Base-by-base conservation (phyloP, 2,329 filamentous ascomycete genomes). In the Aplosporella prunicola region DNA sequence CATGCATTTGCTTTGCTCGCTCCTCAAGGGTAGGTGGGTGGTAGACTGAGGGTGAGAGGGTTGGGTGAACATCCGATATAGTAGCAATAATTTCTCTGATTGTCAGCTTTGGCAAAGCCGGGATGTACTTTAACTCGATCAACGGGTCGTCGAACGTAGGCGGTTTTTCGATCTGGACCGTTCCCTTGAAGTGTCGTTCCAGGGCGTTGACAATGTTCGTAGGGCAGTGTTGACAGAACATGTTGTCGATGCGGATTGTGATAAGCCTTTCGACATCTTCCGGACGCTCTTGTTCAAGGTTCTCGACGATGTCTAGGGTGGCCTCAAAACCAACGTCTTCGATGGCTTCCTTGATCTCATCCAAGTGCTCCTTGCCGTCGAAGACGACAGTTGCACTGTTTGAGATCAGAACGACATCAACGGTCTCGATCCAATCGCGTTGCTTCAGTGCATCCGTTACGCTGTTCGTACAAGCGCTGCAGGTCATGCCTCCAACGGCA, bases 21-120 rank as follows among this genome's bases (percentile, higher is more conserved):
- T 94, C 84, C 57, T 94, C 88, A 4, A 94, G 71, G 0, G 80
- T 87, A 0, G 82, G 83, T 0, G 84, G 80, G 45, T 89, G 84
- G 52, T 86, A 80, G 9, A 95, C 73, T 2, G 72, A 76, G 1
- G 80, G 74, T 17, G 63, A 64, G 43, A 94, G 81, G 0, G 68
- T 72, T 2, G 71, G 62, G 49, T 93, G 81, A 5, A 74, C 68
- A 5, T 69, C 69, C 38, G 76, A 68, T 34, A 95, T 82, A 2
- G 74, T 69, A 9, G 67, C 62, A 9, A 93, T 64, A 27, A 95
- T 83, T 6, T 75, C 71, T 32, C 89, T 75, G 45, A 93, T 73
- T 0, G 84, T 93, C 49, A 93, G 75, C 28, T 31, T 22, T 0
- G 85, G 82, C 3, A 77, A 67, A 2, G 72, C 56, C 0, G 88